A percentile compares a stretch with the other conserved stretches of the same genome.
Conservation (phyloP, 2,329 filamentous ascomycete species). For the Scedosporium apiospermum region DNA sequence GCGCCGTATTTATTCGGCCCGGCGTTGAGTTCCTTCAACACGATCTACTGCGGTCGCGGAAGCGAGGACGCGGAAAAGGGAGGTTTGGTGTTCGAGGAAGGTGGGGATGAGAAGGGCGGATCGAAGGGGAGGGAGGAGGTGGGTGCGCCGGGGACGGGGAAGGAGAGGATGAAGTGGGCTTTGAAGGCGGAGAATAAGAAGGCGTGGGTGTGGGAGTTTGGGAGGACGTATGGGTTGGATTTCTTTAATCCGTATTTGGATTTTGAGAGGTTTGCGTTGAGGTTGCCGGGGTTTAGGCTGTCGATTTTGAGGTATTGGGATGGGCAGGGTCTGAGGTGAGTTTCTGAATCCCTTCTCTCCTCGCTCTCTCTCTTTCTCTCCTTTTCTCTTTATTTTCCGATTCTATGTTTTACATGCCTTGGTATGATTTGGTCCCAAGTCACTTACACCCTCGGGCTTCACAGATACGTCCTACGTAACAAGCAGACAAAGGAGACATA, state of each 20-base stretch:
- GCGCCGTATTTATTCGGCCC: slow-evolving; percentile 79
- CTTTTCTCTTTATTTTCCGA: not conserved
- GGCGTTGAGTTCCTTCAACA: slow-evolving; percentile 70
- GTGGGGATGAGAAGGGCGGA: slow-evolving; percentile 47
- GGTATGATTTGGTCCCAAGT: not conserved
- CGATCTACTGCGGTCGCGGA: slow-evolving; percentile 54
- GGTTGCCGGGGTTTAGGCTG: slow-evolving; percentile 62
- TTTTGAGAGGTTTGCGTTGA: slow-evolving; percentile 63
- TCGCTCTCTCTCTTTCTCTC: not conserved
- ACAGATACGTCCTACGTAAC: slow-evolving; percentile 72
- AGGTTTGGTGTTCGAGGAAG: slow-evolving; percentile 54
- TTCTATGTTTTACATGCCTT: not conserved
- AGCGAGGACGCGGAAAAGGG: slow-evolving; percentile 36
- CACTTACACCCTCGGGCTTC: not conserved
- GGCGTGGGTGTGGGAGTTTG: slow-evolving; percentile 46
- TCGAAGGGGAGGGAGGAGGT: slow-evolving; percentile 30
- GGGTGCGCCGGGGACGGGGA: slow-evolving; percentile 42
- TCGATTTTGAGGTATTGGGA: slow-evolving; percentile 74
- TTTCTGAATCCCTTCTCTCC: not conserved
- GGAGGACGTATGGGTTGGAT: slow-evolving; percentile 41
- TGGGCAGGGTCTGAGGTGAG: slow-evolving; percentile 61
- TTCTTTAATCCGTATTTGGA: slow-evolving; percentile 93
- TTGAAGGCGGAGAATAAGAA: slow-evolving; percentile 37
- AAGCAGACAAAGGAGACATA: slow-evolving; percentile 63
- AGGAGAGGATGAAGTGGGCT: slow-evolving; percentile 51